These are phyloP conservation scores for Tolypocladium ophioglossoides DNA, from an alignment of 2,329 filamentous ascomycete species.

Conservation along the genomic window DNA sequence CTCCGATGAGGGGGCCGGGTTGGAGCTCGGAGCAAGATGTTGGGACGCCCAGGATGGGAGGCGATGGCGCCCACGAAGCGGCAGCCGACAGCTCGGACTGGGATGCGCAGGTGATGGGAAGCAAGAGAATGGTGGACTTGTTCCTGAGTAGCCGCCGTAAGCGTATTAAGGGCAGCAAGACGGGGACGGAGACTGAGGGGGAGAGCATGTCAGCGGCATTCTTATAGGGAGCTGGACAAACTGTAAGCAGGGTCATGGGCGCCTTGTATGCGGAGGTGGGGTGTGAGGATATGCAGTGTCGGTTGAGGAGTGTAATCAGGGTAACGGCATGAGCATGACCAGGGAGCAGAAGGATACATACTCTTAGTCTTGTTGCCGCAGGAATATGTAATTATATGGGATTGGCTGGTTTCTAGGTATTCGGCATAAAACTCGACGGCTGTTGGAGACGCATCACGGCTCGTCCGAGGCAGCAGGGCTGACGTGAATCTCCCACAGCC, in stretches of 20 bases:
- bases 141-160: slow-evolving; percentile 40
- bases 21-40: background rate
- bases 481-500: slow-evolving; percentile 33
- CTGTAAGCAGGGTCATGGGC: background rate
- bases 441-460: background rate
- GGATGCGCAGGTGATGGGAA: slow-evolving; percentile 28
- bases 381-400: no score
- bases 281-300: background rate
- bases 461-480: slow-evolving; percentile 14
- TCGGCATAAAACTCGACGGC: background rate
- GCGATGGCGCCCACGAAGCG: background rate
- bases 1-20: background rate
- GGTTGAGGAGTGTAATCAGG: background rate
- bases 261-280: background rate
- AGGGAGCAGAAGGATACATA: background rate
- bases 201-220: slow-evolving; percentile 20
- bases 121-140: slow-evolving; percentile 42
- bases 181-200: slow-evolving; percentile 10
- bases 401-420: no score
- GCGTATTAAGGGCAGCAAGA: slow-evolving; percentile 24
- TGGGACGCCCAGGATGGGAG: background rate
- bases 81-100: slow-evolving; percentile 4
- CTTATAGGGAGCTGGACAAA: slow-evolving; percentile 9
- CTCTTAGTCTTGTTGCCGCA: background rate
- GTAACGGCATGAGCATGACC: background rate